phyloP scores from a whole-genome alignment of 805 yeast genomes.

The Ogataea ganodermae region DNA sequence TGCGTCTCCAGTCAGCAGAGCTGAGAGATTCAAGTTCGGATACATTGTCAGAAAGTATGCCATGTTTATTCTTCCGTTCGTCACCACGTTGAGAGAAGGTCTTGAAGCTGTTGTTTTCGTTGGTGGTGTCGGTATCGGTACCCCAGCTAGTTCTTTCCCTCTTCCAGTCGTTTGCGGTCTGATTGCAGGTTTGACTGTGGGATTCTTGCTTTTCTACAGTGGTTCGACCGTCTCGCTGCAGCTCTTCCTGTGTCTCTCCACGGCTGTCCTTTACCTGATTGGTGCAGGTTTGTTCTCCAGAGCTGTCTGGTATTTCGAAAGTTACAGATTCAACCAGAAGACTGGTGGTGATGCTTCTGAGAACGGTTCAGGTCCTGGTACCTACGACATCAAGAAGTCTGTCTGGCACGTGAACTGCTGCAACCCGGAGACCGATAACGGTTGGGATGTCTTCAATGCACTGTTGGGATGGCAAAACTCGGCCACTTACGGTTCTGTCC shows the following conservation, averaged over 20 bases:
- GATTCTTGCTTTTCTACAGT: constrained; percentile 72
- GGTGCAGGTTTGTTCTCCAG: constrained; percentile 92
- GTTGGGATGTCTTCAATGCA: constrained; percentile 97
- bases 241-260: constrained; percentile 81
- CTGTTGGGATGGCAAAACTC: constrained; percentile 96
- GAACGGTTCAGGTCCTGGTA: constrained; percentile 91
- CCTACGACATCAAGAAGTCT: constrained; percentile 74
- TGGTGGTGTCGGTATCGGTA: constrained; percentile 85
- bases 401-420: constrained; percentile 99
- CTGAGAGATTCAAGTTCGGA: constrained; percentile 55
- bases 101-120: constrained; percentile 94
- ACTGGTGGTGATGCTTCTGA: constrained; percentile 97
- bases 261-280: constrained; percentile 85
- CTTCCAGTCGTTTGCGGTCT: constrained; percentile 90
- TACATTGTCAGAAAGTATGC: constrained; percentile 71
- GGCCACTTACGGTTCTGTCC: constrained; percentile 89
- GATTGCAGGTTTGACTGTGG: constrained; percentile 73
- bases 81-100: constrained; percentile 95
- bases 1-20: constrained; percentile 50
- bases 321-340: constrained; percentile 56
- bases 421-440: constrained; percentile 86
- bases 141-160: constrained; percentile 69
- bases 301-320: constrained; percentile 89
- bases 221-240: constrained; percentile 85
- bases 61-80: constrained; percentile 85